Evolutionary conservation across 345 rosid genomes (phyloP), one percentile per base, ranked within the genome.

Genomic region (Gossypium thurberi): DNA sequence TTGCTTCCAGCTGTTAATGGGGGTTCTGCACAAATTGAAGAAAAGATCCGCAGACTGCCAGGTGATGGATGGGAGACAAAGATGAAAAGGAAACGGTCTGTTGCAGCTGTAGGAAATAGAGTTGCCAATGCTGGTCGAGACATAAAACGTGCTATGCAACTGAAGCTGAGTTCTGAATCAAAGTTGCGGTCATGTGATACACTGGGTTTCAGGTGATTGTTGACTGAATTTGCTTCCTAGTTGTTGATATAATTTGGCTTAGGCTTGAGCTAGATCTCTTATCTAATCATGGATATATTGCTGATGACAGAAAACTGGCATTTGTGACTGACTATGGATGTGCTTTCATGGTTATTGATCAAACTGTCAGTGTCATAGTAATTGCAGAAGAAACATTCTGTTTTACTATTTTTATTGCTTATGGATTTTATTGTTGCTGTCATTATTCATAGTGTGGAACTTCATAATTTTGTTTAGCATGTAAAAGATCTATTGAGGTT

Each of bases 61-160:
- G 91, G 96, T 74, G 99, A 95, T 78, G 94, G 89, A 80, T 92
- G 99, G 98, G 99, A 92, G 64, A 88, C 84, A 75, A 95, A 85
- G 84, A 88, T 87, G 86, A 95, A 91, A 82, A 87, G 90, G 80
- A 95, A 87, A 80, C 91, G 96, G 62, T 95, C 99, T 82, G 90
- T 91, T 82, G 93, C 91, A 62, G 78, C 90, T 73, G 87, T 90
- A 59, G 87, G 89, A 65, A 82, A 77, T 78, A 87, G 97, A 85
- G 78, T 84, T 76, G 48, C 87, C 59, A 83, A 80, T 78, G 77
- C 79, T 87, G 96, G 92, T 69, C 90, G 81, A 69, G 90, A 85
- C 21, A 12, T 82, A 70, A 90, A 90, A 79, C 87, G 86, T 59
- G 53, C 83, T 58, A 82, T 85, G 84, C 92, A 74, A 75, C 82